phyloP scores from a whole-genome alignment of 2,329 filamentous ascomycete species.

The Aspergillus aculeatinus region DNA sequence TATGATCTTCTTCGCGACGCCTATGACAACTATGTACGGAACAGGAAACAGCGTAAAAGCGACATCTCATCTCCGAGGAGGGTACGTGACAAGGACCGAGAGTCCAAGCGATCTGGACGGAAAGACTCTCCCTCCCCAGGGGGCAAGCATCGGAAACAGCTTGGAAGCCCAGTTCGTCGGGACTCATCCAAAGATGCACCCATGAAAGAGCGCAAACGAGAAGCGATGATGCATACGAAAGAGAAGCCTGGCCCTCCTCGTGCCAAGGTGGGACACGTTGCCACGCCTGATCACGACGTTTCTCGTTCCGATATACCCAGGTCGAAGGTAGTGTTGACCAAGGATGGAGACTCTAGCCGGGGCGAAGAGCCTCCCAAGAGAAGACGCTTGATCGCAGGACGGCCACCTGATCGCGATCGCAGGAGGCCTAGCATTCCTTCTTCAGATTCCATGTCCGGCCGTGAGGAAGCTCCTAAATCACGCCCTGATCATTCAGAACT shows the following conservation, averaged over 20 bases:
- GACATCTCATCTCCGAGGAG: slow-evolving; percentile 41
- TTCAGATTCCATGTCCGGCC: slow-evolving; percentile 42
- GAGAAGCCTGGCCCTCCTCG: slow-evolving; percentile 26
- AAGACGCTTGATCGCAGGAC: slow-evolving; percentile 43
- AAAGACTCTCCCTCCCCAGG: slow-evolving; percentile 43
- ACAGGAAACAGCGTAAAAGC: slow-evolving; percentile 35
- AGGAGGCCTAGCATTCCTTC: slow-evolving; percentile 40
- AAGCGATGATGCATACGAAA: slow-evolving; percentile 23
- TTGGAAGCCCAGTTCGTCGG: slow-evolving; percentile 33
- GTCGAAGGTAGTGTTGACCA: slow-evolving; percentile 28
- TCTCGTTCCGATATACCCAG: slow-evolving; percentile 28
- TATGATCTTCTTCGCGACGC: slow-evolving; percentile 73
- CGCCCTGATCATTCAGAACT: slow-evolving; percentile 31
- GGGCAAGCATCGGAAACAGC: slow-evolving; percentile 31
- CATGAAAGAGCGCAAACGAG: slow-evolving; percentile 30
- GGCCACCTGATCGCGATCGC: slow-evolving; percentile 39
- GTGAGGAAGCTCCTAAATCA: slow-evolving; percentile 36
- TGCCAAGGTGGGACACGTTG: slow-evolving; percentile 25
- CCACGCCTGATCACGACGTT: slow-evolving; percentile 35
- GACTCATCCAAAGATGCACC: slow-evolving; percentile 26
- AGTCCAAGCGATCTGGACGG: slow-evolving; percentile 33
- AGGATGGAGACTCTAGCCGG: slow-evolving; percentile 34
- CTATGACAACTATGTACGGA: slow-evolving; percentile 40
- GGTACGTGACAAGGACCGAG: slow-evolving; percentile 41
- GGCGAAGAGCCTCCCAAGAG: slow-evolving; percentile 40